Evolutionary conservation across 2,329 filamentous ascomycete genomes (phyloP).

Genomic region (Fonsecaea pugnacius): DNA sequence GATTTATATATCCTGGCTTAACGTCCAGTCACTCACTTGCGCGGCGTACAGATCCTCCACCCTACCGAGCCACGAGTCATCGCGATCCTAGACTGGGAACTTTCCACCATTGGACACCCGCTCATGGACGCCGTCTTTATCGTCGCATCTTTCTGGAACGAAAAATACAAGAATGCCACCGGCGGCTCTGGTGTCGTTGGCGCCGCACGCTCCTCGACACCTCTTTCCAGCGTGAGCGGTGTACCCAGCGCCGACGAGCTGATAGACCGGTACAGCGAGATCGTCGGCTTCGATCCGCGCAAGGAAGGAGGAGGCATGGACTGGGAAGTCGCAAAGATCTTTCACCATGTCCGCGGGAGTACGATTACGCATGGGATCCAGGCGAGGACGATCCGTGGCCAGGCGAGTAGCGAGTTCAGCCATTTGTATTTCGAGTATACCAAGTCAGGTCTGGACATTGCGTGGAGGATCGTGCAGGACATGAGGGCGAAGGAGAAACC

Average conservation of each 20-base stretch:
- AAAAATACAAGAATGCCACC: neutral
- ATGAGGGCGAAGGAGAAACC: constrained; percentile 7
- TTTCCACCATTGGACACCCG: constrained; percentile 86
- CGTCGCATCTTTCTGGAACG: constrained; percentile 27
- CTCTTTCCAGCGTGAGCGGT: constrained; percentile 9
- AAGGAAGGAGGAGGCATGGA: constrained; percentile 24
- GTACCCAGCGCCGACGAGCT: constrained; percentile 27
- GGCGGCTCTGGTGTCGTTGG: neutral
- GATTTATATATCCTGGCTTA: neutral
- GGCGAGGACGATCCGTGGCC: constrained; percentile 28
- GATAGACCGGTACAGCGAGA: constrained; percentile 26
- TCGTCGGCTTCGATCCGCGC: constrained; percentile 24
- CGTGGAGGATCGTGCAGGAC: constrained; percentile 8
- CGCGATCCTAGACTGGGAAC: constrained; percentile 89
- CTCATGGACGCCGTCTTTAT: constrained; percentile 47
- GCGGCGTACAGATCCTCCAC: constrained; percentile 62
- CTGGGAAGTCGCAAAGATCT: constrained; percentile 31
- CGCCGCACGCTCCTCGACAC: neutral
- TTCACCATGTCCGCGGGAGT: constrained; percentile 25
- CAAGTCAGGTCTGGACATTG: constrained; percentile 23
- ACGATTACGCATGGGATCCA: constrained; percentile 33
- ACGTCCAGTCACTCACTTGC: neutral
- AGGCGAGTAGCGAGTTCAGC: constrained; percentile 31
- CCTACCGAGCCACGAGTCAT: constrained; percentile 78
- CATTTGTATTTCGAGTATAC: constrained; percentile 32